A percentile compares a stretch with the other conserved stretches of the same genome.
Conservation (phyloP, 2,329 filamentous ascomycete genomes). For the Microsporum canis region DNA sequence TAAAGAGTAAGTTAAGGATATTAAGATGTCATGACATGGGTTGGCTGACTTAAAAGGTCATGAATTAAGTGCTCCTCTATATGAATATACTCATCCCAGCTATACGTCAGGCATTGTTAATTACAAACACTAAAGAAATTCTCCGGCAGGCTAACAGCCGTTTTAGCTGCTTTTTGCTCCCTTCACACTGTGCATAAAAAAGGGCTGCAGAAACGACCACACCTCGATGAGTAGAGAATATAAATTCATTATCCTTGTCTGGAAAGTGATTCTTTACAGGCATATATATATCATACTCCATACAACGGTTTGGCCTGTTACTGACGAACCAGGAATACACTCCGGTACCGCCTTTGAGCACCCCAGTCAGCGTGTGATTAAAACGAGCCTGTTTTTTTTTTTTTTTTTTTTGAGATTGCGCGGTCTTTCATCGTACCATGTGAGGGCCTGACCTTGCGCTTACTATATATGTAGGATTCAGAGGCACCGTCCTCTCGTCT, state of each 20-base stretch:
- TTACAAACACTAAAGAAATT: constrained; percentile 4
- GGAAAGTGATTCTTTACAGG: background rate
- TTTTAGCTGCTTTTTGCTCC: background rate
- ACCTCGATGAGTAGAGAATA: background rate
- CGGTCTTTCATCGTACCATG: background rate
- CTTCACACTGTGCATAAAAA: background rate
- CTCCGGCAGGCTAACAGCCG: constrained; percentile 3
- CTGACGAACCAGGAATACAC: background rate
- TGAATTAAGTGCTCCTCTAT: background rate
- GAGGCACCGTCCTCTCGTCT: background rate
- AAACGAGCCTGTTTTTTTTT: background rate
- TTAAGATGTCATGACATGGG: background rate
- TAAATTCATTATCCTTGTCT: background rate
- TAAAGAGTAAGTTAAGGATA: background rate
- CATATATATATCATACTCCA: background rate
- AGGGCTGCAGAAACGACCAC: background rate
- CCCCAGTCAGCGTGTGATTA: background rate
- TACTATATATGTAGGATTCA: background rate
- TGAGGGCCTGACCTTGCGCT: constrained; percentile 1
- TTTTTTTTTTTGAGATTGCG: background rate
- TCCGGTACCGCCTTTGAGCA: background rate
- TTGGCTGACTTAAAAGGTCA: background rate
- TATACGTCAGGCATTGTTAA: background rate
- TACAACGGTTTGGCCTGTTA: background rate
- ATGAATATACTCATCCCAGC: background rate